Evolutionary conservation across 805 yeast genomes (phyloP), one percentile per base, ranked within the genome.

Genomic region (Starmerella lactis-condensi): DNA sequence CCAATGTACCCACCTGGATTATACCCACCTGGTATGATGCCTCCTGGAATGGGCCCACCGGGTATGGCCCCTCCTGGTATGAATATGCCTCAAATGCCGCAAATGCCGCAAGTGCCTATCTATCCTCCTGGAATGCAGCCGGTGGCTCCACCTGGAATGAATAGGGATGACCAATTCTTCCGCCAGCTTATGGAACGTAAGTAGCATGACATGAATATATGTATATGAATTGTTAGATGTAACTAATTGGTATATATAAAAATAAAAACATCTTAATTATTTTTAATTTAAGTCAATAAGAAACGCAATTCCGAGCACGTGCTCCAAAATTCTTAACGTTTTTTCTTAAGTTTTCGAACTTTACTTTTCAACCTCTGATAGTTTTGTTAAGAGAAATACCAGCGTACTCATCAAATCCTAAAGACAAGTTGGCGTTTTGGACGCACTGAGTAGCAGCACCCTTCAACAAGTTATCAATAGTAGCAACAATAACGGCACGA

Each of bases 381-480:
- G 43, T 38, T 18, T 33, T 36, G 28, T 56, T 58, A 30, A 56
- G 35, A 29, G 98, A 95, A 49, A 89, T 89, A 46, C 96, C 96
- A 33, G 73, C 94, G 50, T 76, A 85, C 59, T 89, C 98, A 29
- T 77, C 85, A 55, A 79, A 89, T 16, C 83, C 83, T 60, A 76
- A 59, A 5, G 79, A 76, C 55, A 89, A 63, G 56, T 89, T 89
- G 54, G 91, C 77, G 62, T 89, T 89, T 58, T 89, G 99, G 54
- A 89, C 56, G 60, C 96, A 85, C 60, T 89, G 99, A 12, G 99
- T 89, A 28, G 95, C 92, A 26, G 99, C 99, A 43, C 99, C 99
- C 62, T 89, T 89, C 51, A 89, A 66, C 50, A 89, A 63, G 55
- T 89, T 89, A 52, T 89, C 99, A 46, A 89, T 85, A 4, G 95